These are phyloP conservation scores for Agaricus sinodeliciosus DNA, from an alignment of 768 basidiomycete genomes.

Conservation along the genomic window DNA sequence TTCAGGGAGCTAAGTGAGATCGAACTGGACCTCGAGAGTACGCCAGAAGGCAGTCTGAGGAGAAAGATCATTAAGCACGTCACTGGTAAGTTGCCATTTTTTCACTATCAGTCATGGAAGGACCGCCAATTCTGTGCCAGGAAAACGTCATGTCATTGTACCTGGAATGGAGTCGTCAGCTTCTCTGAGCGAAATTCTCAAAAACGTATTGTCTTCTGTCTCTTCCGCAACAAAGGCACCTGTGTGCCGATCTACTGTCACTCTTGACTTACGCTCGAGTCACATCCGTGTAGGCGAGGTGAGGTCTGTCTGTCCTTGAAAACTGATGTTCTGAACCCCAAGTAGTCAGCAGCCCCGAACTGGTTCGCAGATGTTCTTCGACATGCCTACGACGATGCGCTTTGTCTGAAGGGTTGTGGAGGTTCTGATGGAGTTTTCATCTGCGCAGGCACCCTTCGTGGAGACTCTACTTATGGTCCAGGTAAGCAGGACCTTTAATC, in stretches of 20 bases:
- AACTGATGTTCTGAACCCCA: background rate
- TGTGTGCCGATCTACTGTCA: conserved; percentile 61
- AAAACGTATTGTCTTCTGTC: conserved; percentile 61
- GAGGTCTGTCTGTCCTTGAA: background rate
- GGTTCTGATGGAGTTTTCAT: conserved; percentile 80
- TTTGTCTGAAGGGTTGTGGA: conserved; percentile 48
- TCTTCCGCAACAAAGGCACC: conserved; percentile 65
- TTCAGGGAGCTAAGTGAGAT: conserved; percentile 84
- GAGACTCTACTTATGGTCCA: conserved; percentile 80
- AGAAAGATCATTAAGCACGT: conserved; percentile 56
- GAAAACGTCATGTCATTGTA: conserved; percentile 57
- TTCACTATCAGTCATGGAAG: background rate
- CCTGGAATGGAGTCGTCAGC: conserved; percentile 53
- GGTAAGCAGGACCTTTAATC: conserved; percentile 32
- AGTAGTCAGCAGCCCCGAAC: conserved; percentile 63
- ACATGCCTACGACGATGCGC: conserved; percentile 74
- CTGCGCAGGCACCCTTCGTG: conserved; percentile 78
- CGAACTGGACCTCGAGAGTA: conserved; percentile 50
- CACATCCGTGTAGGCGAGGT: conserved; percentile 72
- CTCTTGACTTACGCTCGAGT: conserved; percentile 71
- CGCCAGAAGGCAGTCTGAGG: conserved; percentile 58
- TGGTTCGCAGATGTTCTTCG: conserved; percentile 84
- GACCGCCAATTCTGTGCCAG: conserved; percentile 25
- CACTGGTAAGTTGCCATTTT: conserved; percentile 35
- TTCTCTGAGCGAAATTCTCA: conserved; percentile 50